A percentile compares a stretch with the other conserved stretches of the same genome.
phyloP scores from a whole-genome alignment of 352 stramenopile species.

The Phytophthora lateralis region DNA sequence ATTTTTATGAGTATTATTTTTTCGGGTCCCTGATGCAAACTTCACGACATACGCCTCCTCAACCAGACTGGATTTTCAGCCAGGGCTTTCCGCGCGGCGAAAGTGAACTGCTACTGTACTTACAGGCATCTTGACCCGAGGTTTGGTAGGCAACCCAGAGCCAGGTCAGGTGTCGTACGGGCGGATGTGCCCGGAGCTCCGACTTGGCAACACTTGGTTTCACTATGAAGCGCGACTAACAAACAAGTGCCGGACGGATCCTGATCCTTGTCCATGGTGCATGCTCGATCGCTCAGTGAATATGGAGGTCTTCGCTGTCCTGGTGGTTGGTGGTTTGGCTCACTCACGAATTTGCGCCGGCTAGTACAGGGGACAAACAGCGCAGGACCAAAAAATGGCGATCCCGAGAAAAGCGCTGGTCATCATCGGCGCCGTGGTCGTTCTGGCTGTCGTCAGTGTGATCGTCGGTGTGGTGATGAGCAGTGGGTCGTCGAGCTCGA shows the following conservation, averaged over 20 bases:
- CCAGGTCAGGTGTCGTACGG: slow-evolving; percentile 16
- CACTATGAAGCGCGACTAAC: slow-evolving; percentile 12
- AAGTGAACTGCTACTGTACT: neutral
- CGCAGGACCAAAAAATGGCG: slow-evolving; percentile 11
- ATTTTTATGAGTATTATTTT: no score
- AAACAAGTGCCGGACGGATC: slow-evolving; percentile 17
- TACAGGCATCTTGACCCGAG: neutral
- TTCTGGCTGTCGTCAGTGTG: slow-evolving; percentile 45
- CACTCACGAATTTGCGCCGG: slow-evolving; percentile 27
- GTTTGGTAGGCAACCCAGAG: slow-evolving; percentile 14
- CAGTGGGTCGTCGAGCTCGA: slow-evolving; percentile 22
- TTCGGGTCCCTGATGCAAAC: no score
- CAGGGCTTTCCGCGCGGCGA: slow-evolving; percentile 3
- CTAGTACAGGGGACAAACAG: neutral
- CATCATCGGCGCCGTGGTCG: slow-evolving; percentile 46
- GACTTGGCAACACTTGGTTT: slow-evolving; percentile 15
- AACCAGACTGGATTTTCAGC: slow-evolving; percentile 6
- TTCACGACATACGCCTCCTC: neutral
- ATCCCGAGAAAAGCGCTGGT: slow-evolving; percentile 31
- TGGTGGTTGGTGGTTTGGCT: neutral
- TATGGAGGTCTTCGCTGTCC: neutral
- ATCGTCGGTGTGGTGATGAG: slow-evolving; percentile 42
- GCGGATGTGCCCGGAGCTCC: slow-evolving; percentile 12
- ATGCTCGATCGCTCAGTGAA: slow-evolving; percentile 4
- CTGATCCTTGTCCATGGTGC: slow-evolving; percentile 3